phyloP scores from a whole-genome alignment of 2,329 filamentous ascomycete genomes.

The Hirsutella rhossiliensis region DNA sequence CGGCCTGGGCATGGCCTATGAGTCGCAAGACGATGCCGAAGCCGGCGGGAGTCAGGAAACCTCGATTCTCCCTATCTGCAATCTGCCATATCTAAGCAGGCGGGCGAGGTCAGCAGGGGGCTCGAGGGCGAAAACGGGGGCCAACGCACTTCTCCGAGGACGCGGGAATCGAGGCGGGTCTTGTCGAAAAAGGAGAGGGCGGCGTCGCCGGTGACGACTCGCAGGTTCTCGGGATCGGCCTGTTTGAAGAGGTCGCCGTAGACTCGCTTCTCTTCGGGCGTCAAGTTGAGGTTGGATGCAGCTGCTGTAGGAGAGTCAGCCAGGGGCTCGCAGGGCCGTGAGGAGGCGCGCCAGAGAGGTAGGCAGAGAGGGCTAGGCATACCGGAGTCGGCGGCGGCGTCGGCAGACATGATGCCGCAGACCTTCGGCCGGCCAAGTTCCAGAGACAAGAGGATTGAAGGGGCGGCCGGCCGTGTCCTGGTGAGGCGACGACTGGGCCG shows the following conservation, averaged over 20 bases:
- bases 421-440: neutral
- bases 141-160: conserved; percentile 68
- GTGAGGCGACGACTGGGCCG: neutral
- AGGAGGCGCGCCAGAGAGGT: neutral
- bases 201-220: conserved; percentile 89
- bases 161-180: conserved; percentile 73
- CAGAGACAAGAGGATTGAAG: too few species aligned
- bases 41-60: conserved; percentile 81
- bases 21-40: conserved; percentile 88
- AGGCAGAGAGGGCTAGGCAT: neutral
- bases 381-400: conserved; percentile 12
- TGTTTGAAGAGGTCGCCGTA: conserved; percentile 90
- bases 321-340: neutral
- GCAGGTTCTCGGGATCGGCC: conserved; percentile 82
- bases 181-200: conserved; percentile 98
- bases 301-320: conserved; percentile 22
- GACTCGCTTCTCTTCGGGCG: conserved; percentile 81
- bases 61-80: conserved; percentile 91
- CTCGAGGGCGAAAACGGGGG: neutral
- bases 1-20: conserved; percentile 90
- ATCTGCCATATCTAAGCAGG: conserved; percentile 99
- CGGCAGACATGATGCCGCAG: conserved; percentile 12
- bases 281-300: conserved; percentile 68
- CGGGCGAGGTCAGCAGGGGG: neutral
- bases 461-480: neutral